Conservation (phyloP, 257 asterid genomes). For the Ajuga chamaepitys region DNA sequence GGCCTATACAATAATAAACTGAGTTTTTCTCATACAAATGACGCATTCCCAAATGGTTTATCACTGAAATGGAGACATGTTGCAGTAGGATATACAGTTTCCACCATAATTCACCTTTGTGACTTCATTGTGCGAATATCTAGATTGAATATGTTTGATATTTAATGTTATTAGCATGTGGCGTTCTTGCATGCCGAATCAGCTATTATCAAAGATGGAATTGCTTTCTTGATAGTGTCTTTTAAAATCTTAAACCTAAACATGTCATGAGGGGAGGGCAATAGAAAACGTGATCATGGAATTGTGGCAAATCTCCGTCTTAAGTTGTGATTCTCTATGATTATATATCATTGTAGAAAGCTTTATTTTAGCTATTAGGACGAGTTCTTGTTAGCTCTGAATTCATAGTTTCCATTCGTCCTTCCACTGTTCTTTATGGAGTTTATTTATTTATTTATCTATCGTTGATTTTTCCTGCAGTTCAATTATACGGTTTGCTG, state of each 20-base stretch:
- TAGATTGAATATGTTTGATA: background rate
- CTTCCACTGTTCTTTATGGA: slow-evolving; percentile 13
- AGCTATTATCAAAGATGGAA: background rate
- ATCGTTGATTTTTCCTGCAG: slow-evolving; percentile 46
- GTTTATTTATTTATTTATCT: slow-evolving; percentile 14
- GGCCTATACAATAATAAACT: too few relatives aligned
- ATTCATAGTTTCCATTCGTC: background rate
- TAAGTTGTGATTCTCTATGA: background rate
- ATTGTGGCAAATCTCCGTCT: background rate
- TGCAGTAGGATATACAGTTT: background rate
- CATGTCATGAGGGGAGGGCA: background rate
- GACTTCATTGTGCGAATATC: background rate
- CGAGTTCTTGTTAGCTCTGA: slow-evolving; percentile 4
- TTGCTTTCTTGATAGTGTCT: background rate
- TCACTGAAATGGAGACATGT: background rate
- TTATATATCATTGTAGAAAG: background rate
- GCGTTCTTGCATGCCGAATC: slow-evolving; percentile 1
- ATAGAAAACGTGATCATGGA: slow-evolving; percentile 3
- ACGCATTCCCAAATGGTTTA: too few relatives aligned
- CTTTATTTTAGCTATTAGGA: background rate
- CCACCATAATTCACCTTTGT: background rate
- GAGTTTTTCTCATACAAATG: too few relatives aligned
- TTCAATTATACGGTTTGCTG: slow-evolving; percentile 78
- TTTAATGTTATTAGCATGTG: background rate
- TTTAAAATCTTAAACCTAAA: background rate